Percentiles rank a stretch among this genome's conserved stretches.
Evolutionary conservation across 1,284 basidiomycete species (phyloP).

Genomic region (Ganoderma multipileum): DNA sequence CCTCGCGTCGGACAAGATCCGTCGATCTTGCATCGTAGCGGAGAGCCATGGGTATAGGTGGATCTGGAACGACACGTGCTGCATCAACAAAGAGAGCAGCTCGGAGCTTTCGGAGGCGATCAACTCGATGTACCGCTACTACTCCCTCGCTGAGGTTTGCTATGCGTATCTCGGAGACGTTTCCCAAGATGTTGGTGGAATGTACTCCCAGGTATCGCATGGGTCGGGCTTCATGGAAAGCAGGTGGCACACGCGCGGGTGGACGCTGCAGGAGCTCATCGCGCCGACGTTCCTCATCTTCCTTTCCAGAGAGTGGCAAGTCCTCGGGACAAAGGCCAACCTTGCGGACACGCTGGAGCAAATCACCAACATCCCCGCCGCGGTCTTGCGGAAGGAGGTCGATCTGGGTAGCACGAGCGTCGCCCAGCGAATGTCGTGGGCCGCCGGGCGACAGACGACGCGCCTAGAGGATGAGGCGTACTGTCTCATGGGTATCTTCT

Average conservation of each 20-base stretch:
- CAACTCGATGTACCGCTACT: conserved; percentile 27
- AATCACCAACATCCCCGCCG: not conserved
- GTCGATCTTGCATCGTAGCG: conserved; percentile 1
- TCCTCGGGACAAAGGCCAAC: conserved; percentile 2
- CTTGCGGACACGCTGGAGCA: not conserved
- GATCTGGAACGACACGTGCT: conserved; percentile 27
- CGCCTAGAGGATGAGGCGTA: conserved; percentile 6
- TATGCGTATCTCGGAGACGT: conserved; percentile 25
- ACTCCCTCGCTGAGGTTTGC: conserved; percentile 20
- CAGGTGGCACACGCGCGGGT: conserved; percentile 21
- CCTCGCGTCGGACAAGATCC: conserved; percentile 1
- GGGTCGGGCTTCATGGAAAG: conserved; percentile 9
- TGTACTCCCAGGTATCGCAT: not conserved
- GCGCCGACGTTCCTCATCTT: conserved; percentile 19
- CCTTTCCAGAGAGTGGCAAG: conserved; percentile 17
- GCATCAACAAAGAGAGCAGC: conserved; percentile 28
- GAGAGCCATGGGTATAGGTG: conserved; percentile 11
- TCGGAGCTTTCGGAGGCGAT: conserved; percentile 25
- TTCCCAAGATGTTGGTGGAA: not conserved
- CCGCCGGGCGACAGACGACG: not conserved
- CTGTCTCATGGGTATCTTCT: conserved; percentile 5
- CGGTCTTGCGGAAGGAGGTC: not conserved
- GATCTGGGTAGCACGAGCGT: not conserved
- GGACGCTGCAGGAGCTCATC: conserved; percentile 25
- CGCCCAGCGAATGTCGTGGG: conserved; percentile 11